A percentile compares a stretch with the other conserved stretches of the same genome.
Evolutionary conservation across 345 rosid species (phyloP).

Genomic region (Rhizophora mangle): DNA sequence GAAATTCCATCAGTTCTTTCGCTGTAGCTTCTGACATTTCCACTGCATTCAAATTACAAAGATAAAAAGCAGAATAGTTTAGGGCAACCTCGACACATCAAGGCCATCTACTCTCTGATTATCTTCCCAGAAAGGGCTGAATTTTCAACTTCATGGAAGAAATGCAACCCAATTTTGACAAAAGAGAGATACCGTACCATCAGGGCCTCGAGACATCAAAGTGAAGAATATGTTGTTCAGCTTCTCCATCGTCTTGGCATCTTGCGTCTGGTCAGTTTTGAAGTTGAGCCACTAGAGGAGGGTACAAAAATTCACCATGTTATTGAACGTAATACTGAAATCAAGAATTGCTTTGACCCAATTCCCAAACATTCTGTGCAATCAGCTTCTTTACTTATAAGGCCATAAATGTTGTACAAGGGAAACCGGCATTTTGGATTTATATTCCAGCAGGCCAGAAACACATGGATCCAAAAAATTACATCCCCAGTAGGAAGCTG

Average conservation of each 20-base stretch:
- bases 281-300: conserved; percentile 81
- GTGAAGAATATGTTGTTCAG: conserved; percentile 87
- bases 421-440: not conserved
- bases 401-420: not conserved
- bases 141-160: not conserved
- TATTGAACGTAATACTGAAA: not conserved
- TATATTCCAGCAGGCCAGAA: not conserved
- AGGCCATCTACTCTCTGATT: not conserved
- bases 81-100: conserved; percentile 3
- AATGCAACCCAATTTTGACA: not conserved
- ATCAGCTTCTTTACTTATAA: not conserved
- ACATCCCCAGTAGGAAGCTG: not conserved
- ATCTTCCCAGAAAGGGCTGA: not conserved
- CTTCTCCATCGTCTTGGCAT: conserved; percentile 98
- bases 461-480: not conserved
- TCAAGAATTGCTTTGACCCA: not conserved
- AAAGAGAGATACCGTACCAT: conserved; percentile 47
- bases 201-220: conserved; percentile 90
- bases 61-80: conserved; percentile 5
- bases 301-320: not conserved
- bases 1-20: conserved; percentile 72
- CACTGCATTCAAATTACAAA: conserved; percentile 39
- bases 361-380: not conserved
- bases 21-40: conserved; percentile 70
- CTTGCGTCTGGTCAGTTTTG: conserved; percentile 97